phyloP scores from a whole-genome alignment of 352 stramenopile genomes.

The Phytopythium delawarense region DNA sequence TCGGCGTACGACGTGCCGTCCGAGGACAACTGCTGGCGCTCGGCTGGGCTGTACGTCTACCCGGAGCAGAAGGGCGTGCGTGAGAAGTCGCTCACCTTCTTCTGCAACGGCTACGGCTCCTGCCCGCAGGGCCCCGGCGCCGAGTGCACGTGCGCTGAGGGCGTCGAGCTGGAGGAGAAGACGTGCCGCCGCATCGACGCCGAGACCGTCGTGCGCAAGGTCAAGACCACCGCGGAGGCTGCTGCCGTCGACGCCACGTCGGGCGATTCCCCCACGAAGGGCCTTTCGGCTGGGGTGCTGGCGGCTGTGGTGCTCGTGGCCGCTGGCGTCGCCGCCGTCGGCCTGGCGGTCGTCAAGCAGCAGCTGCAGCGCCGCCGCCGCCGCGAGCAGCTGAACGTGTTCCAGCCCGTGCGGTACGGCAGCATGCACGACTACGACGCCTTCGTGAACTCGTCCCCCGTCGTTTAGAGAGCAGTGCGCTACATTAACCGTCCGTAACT shows the following conservation, averaged over 20 bases:
- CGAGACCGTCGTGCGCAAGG: constrained; percentile 17
- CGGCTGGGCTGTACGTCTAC: constrained; percentile 52
- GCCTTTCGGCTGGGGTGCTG: constrained; percentile 4
- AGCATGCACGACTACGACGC: constrained; percentile 29
- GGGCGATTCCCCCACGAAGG: constrained; percentile 5
- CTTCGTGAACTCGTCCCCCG: not conserved
- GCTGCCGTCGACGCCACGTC: not conserved
- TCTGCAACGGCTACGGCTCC: constrained; percentile 62
- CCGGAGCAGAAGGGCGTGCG: constrained; percentile 52
- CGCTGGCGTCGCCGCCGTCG: constrained; percentile 13
- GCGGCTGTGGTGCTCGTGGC: constrained; percentile 20
- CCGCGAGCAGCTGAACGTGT: constrained; percentile 26
- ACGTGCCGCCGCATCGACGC: constrained; percentile 66
- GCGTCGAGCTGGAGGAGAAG: constrained; percentile 32
- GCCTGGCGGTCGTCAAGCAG: constrained; percentile 25
- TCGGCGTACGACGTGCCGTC: constrained; percentile 37
- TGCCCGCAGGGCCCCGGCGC: constrained; percentile 53
- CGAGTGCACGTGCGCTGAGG: constrained; percentile 47
- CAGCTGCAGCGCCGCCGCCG: constrained; percentile 20
- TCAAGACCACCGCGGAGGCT: not conserved
- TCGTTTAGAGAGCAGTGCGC: not conserved
- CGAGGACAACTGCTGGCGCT: constrained; percentile 72
- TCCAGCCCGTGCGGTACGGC: constrained; percentile 36
- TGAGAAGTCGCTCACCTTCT: constrained; percentile 54
- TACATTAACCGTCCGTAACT: too few relatives aligned